A percentile compares a stretch with the other conserved stretches of the same genome.
These are phyloP conservation scores for Sanghuangporus baumii DNA, from an alignment of 1,284 basidiomycete genomes.

Conservation along the genomic window DNA sequence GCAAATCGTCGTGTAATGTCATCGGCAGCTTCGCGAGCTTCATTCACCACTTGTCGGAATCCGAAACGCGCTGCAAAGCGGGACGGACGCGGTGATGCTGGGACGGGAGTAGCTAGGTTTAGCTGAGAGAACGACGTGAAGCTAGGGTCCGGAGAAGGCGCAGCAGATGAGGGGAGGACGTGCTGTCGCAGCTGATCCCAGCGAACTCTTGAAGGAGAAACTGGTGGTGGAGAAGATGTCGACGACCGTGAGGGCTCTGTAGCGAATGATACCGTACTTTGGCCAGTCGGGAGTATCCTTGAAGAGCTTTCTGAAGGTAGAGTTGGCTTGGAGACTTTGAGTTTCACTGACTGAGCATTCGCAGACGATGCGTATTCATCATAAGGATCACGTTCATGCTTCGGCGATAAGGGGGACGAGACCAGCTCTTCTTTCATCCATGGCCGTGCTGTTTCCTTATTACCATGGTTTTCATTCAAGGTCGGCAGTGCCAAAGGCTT, in stretches of 20 bases:
- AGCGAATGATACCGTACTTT: not conserved
- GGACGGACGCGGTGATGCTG: slow-evolving; percentile 45
- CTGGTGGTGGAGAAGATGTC: slow-evolving; percentile 24
- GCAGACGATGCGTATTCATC: not conserved
- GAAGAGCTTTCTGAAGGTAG: not conserved
- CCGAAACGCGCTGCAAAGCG: slow-evolving; percentile 47
- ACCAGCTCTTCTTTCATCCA: slow-evolving; percentile 11
- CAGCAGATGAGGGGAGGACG: slow-evolving; percentile 34
- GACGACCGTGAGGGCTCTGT: slow-evolving; percentile 6
- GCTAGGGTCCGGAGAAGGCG: slow-evolving; percentile 24
- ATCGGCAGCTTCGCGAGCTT: slow-evolving; percentile 41
- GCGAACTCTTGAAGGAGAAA: slow-evolving; percentile 38
- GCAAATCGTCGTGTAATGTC: slow-evolving; percentile 42
- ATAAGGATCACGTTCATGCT: slow-evolving; percentile 1
- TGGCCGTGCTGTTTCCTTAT: not conserved
- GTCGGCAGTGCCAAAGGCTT: not conserved
- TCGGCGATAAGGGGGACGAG: slow-evolving; percentile 6
- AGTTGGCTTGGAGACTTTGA: not conserved
- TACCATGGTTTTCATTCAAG: slow-evolving; percentile 6
- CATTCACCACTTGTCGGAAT: slow-evolving; percentile 57
- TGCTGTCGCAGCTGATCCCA: slow-evolving; percentile 52
- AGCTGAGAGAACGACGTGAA: slow-evolving; percentile 22
- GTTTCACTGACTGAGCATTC: not conserved
- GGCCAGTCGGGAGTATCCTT: slow-evolving; percentile 1
- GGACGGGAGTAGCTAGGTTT: slow-evolving; percentile 25